Conservation (phyloP, 805 yeast genomes). For the Wickerhamiella spandovensis region DNA sequence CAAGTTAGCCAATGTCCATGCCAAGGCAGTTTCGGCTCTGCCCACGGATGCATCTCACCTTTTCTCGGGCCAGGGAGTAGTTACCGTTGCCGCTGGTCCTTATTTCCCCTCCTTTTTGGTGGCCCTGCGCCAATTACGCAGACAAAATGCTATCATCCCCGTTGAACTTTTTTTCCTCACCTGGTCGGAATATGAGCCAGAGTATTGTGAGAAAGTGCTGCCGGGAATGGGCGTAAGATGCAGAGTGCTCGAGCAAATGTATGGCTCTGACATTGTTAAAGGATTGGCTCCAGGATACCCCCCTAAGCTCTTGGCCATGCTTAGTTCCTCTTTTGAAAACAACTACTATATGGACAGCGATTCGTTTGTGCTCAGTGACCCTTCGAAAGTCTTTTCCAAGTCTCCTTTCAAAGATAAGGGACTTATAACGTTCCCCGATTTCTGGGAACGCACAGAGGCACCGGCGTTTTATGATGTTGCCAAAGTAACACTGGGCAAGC, state of each 20-base stretch:
- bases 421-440: conserved; percentile 69
- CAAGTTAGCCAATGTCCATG: conserved; percentile 8
- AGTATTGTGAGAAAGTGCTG: conserved; percentile 49
- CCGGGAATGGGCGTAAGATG: conserved; percentile 55
- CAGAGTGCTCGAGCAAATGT: conserved; percentile 47
- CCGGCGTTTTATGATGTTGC: conserved; percentile 63
- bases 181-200: conserved; percentile 54
- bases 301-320: conserved; percentile 52
- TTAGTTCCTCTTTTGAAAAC: conserved; percentile 61
- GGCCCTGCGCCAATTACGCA: conserved; percentile 51
- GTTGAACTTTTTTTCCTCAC: conserved; percentile 73
- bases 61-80: conserved; percentile 39
- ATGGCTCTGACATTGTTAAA: conserved; percentile 40
- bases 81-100: conserved; percentile 68
- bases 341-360: conserved; percentile 66
- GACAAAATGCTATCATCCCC: conserved; percentile 52
- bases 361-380: conserved; percentile 53
- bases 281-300: conserved; percentile 51
- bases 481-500: conserved; percentile 35
- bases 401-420: conserved; percentile 43
- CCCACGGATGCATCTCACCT: conserved; percentile 8
- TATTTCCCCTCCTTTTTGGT: conserved; percentile 60
- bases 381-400: conserved; percentile 44
- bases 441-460: conserved; percentile 73
- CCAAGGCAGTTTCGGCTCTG: conserved; percentile 6